Base-by-base conservation (phyloP, 768 basidiomycete species). In the Phlebiopsis flavidoalba region DNA sequence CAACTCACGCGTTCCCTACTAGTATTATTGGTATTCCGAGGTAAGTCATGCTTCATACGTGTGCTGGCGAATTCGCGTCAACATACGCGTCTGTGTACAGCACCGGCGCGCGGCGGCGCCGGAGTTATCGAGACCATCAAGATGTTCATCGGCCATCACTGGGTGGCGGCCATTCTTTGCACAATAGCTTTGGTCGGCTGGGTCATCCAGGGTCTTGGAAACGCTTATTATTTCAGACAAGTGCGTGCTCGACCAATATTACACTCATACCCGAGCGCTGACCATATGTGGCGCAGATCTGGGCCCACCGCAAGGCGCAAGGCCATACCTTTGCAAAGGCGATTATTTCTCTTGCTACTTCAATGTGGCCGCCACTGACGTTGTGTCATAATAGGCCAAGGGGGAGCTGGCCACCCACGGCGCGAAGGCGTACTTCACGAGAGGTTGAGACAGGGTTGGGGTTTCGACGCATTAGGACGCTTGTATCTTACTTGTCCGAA, bases 1-100 rank as follows among this genome's bases (percentile, higher is more conserved):
- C 49, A 19, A 37, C 49, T 70, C 64, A 65, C 66, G 68, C 62
- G 21, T 33, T 43, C 70, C 50, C 6, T 36, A 52, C 26, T 66
- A 95, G 91, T 91, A 87, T 95, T 72, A 87, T 98, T 71, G 96
- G 96, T 65, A 89, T 97, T 67, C 94, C 95, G 66, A 83, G 86
- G 88, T 87, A 77, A 65, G 21, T 19, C 37, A 49, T 26, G 33
- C 19, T 8, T 31, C 26, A 31, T 31, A 31, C 26, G 24, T 14
- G 24, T n/a, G 24, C 10, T 26, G n/a, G 37, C 53, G 72, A 69
- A 64, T 75, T 75, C 73, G 75, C 76, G 74, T 73, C 57, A 36
- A 51, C 59, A 58, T 43, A 60, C 66, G 48, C 15, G 31, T 11
- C 31, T 19, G 19, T 35, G n/a, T 58, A 60, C 40, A 92, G 91